Conservation (phyloP, 768 basidiomycete genomes). For the Termitomyces heimii region DNA sequence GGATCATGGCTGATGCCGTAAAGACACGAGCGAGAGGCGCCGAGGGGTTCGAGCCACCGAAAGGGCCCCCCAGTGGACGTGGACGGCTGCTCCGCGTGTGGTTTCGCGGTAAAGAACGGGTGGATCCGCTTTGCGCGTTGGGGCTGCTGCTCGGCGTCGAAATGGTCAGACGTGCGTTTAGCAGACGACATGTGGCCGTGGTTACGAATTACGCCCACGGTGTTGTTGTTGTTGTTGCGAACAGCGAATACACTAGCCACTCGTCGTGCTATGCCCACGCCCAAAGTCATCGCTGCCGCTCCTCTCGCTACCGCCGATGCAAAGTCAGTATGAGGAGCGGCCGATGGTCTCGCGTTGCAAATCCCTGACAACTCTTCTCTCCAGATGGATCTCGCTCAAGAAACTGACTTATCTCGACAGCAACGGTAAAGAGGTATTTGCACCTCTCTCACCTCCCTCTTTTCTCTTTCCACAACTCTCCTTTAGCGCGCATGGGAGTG, state of each 20-base stretch:
- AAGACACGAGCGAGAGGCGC: conserved; percentile 32
- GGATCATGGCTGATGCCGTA: conserved; percentile 38
- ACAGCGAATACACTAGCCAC: not conserved
- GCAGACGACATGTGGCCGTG: conserved; percentile 5
- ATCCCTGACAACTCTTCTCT: not conserved
- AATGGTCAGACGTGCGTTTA: conserved; percentile 11
- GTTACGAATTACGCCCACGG: conserved; percentile 2
- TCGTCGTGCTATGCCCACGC: conserved; percentile 13
- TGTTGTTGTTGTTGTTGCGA: conserved; percentile 10
- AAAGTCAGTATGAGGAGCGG: conserved; percentile 48
- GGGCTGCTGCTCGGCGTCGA: conserved; percentile 2
- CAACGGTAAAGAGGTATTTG: conserved; percentile 60
- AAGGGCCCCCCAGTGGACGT: conserved; percentile 25
- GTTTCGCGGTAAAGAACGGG: conserved; percentile 32
- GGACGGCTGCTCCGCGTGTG: not conserved
- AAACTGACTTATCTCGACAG: conserved; percentile 78
- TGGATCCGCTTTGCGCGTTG: conserved; percentile 16
- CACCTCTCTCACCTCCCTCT: not conserved
- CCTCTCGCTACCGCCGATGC: conserved; percentile 52
- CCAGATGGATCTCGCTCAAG: conserved; percentile 81
- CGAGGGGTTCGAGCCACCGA: conserved; percentile 35
- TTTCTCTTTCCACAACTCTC: not conserved
- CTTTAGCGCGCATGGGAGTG: conserved; percentile 81
- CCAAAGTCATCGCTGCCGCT: conserved; percentile 47
- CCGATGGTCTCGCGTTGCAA: no score